Conservation (phyloP, 2,329 filamentous ascomycete species). For the Neurospora sp. region DNA sequence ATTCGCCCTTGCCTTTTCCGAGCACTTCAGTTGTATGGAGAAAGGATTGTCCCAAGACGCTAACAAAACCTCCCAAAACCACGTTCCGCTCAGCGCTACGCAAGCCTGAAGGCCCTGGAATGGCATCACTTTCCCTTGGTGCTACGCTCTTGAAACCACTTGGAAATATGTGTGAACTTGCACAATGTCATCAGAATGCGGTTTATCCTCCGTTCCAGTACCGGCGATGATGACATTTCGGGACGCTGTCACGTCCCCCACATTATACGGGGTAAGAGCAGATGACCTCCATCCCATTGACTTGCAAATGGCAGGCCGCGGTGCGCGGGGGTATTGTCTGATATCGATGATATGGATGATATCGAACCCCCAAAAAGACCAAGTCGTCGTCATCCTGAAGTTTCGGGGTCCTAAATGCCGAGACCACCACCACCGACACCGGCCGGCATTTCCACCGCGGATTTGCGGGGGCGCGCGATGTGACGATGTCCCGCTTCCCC, state of each 20-base stretch:
- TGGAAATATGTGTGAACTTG: not conserved
- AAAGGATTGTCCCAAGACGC: not conserved
- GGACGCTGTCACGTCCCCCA: not conserved
- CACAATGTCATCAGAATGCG: not conserved
- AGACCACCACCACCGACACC: not conserved
- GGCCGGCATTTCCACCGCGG: not conserved
- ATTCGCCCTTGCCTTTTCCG: not conserved
- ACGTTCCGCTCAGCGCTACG: not conserved
- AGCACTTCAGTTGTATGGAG: not conserved
- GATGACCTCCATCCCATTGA: not conserved
- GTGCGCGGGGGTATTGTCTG: not conserved
- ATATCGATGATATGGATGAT: not conserved
- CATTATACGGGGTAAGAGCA: not conserved
- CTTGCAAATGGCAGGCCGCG: not conserved
- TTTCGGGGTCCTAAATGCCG: not conserved
- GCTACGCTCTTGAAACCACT: not conserved
- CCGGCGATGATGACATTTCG: not conserved
- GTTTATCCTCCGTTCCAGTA: not conserved
- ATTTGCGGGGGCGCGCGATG: not conserved
- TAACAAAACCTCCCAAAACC: not conserved
- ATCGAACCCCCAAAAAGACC: not conserved
- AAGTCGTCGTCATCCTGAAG: not conserved
- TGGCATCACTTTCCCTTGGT: not conserved
- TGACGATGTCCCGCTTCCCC: not conserved
- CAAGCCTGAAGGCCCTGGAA: not conserved